Evolutionary conservation across 164 flowering plant genomes (phyloP), one percentile per base, ranked within the genome.

Genomic region (Protea cynaroides): DNA sequence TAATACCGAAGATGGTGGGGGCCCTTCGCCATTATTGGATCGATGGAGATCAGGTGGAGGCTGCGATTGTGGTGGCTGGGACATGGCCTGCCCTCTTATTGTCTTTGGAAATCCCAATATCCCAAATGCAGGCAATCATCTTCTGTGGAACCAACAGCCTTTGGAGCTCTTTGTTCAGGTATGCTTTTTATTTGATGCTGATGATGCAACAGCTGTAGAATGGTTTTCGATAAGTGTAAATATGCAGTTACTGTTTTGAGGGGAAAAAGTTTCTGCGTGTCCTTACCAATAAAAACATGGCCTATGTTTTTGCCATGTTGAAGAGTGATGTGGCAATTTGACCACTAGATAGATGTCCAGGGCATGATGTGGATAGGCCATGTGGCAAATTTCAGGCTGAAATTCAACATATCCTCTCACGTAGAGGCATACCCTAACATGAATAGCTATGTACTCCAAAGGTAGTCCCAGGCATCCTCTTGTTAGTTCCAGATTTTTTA

Each of bases 51-150:
- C 74, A n/a, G 93, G 89, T 63, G 99, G 99, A 74, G 81, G 85
- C 23, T 94, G 99, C 63, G 99, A 94, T 60, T 94, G 99, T 76
- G 97, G 99, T 57, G 99, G 99, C 12, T 94, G 99, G 99, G 99
- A 91, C 74, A 85, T 89, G 90, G 87, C 78, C 13, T 94, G 97
- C 56, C 96, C 96, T 22, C 80, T 94, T 21, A 52, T 68, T 23
- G 83, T 89, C 65, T 80, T 86, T 59, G 76, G 74, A 59, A 80
- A 75, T 74, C 70, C 76, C 0, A 40, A 60, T 63, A 65, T 50
- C 58, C 66, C 59, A 18, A 64, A 72, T 64, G 46, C 60, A 18
- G 75, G 62, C 24, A 81, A 78, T 66, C 69, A 67, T 61, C 69
- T 63, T 13, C 72, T 62, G 69, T 70, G 66, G 44, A 62, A 75